Evolutionary conservation across 2,329 filamentous ascomycete species (phyloP), one percentile per base, ranked within the genome.

Genomic region (Arthrobotrys entomopaga): DNA sequence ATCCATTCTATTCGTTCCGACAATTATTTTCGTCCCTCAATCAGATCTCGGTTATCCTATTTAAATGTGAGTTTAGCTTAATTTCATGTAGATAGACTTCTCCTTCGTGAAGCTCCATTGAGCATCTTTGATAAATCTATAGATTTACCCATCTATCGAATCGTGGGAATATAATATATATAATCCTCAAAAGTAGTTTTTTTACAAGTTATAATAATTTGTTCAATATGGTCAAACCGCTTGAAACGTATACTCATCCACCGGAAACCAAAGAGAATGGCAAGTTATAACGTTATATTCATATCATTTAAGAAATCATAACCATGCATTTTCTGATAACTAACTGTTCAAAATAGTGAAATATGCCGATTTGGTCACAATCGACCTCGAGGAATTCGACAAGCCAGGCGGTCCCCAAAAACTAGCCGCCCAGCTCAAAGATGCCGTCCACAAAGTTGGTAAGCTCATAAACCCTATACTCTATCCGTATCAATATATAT

Each of bases 301-400:
- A 19, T 13, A 46, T 40, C 34, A 46, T 15, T 43, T 43, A 4
- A 43, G 2, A 13, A 43, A 79, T 71, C 7, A 56, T 3, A 3
- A 13, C 20, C 20, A 16, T 22, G 19, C 15, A 40, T n/a, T 40
- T 19, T 2, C 29, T 3, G n/a, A 4, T 2, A 8, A 19, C 15
- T 50, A n/a, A 7, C 56, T 11, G 1, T 19, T 40, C 15, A 22
- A 34, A 34, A 3, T 8, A 38, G 5, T 57, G 13, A 24, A 80
- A 78, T 88, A 86, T 85, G 84, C 86, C 0, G 86, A 88, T 66
- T 82, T 88, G 0, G 82, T 86, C 3, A 88, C 85, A 0, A 82
- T 89, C 10, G 86, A 88, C 71, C 82, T 88, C 0, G 83, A 83
- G 38, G 82, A 83, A 40, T 88, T 86, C 77, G 83, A 85, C 26